A percentile compares a stretch with the other conserved stretches of the same genome.
phyloP scores from a whole-genome alignment of 2,329 filamentous ascomycete genomes.

The Endothia cerciana region DNA sequence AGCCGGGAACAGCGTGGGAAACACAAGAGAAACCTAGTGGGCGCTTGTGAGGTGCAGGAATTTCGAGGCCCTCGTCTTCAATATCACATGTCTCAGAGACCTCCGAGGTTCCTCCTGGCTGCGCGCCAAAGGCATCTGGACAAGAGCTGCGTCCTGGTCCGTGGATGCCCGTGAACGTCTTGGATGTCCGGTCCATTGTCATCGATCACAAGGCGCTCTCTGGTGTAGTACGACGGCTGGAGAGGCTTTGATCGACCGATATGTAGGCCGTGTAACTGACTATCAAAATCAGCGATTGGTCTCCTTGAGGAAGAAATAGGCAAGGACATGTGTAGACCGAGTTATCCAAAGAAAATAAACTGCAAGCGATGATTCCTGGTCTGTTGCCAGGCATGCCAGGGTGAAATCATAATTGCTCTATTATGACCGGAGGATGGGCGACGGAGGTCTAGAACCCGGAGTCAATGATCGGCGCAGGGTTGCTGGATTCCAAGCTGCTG shows the following conservation, averaged over 20 bases:
- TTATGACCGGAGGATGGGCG: not conserved
- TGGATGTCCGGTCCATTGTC: not conserved
- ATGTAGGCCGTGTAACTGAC: constrained; percentile 22
- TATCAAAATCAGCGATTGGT: constrained; percentile 7
- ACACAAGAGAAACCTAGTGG: not conserved
- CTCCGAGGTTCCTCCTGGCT: constrained; percentile 5
- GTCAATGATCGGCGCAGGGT: constrained; percentile 26
- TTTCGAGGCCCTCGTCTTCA: not conserved
- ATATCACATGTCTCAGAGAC: constrained; percentile 19
- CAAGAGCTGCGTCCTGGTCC: not conserved
- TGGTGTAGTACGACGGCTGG: constrained; percentile 20
- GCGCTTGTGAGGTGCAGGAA: constrained; percentile 3
- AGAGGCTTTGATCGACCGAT: not conserved
- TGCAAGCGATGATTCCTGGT: not conserved
- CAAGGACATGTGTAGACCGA: not conserved
- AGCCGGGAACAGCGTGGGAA: not conserved
- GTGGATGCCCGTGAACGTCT: not conserved
- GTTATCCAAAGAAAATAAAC: not conserved
- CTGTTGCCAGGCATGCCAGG: not conserved
- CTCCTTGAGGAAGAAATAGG: not conserved
- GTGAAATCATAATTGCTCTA: constrained; percentile 1
- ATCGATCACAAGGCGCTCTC: not conserved
- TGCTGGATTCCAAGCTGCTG: constrained; percentile 24
- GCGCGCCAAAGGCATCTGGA: not conserved
- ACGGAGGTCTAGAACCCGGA: constrained; percentile 14